Conservation (phyloP, 345 rosid genomes). For the Lumnitzera littorea region DNA sequence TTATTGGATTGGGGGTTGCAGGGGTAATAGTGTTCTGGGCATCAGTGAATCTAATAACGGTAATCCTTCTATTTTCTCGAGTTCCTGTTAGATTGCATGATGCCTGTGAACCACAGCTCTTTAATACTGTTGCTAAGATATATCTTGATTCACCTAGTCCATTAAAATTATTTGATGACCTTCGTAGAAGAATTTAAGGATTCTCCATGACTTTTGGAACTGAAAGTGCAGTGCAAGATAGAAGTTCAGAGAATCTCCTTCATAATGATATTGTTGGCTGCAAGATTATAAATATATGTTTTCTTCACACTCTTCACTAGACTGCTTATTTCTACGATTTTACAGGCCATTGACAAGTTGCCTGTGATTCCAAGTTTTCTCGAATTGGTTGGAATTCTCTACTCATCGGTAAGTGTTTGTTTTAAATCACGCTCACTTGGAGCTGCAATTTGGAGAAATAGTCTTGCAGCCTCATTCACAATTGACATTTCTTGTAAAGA, state of each 20-base stretch:
- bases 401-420: slow-evolving; percentile 49
- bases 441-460: background rate
- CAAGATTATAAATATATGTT: background rate
- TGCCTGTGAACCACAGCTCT: too few relatives aligned
- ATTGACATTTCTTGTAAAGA: too few relatives aligned
- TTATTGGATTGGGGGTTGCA: slow-evolving; percentile 76
- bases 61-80: slow-evolving; percentile 14
- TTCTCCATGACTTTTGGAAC: too few relatives aligned
- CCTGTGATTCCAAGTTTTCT: slow-evolving; percentile 58
- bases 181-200: too few relatives aligned
- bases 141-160: background rate
- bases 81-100: too few relatives aligned
- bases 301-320: background rate
- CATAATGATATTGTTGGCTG: slow-evolving; percentile 1
- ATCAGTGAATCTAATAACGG: slow-evolving; percentile 58
- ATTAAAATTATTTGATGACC: too few relatives aligned
- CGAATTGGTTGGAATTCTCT: slow-evolving; percentile 73
- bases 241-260: background rate
- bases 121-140: background rate
- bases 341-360: slow-evolving; percentile 68
- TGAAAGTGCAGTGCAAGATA: too few relatives aligned
- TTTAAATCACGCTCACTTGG: background rate
- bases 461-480: background rate
- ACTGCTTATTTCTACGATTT: background rate
- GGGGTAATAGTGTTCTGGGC: slow-evolving; percentile 68